These are phyloP conservation scores for Carex kokanica DNA, from an alignment of 176 grass and related monocot species.

Conservation along the genomic window DNA sequence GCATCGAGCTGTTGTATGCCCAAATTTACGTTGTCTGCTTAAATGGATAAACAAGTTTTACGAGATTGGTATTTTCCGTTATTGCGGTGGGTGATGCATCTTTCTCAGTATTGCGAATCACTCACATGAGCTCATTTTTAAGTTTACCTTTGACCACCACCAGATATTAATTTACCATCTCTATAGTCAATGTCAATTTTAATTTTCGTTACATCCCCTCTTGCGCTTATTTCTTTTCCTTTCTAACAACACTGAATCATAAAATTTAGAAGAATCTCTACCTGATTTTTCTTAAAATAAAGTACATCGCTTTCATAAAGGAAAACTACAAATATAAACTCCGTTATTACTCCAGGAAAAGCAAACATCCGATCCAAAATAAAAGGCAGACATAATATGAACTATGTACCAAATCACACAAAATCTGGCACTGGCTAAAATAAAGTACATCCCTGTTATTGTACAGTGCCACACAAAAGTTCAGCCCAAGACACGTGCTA, in stretches of 20 bases:
- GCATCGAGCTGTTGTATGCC: neutral
- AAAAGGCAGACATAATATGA: neutral
- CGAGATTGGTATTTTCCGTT: neutral
- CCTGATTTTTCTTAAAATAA: neutral
- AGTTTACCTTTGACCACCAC: too few relatives aligned
- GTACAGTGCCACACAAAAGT: neutral
- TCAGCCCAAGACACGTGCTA: neutral
- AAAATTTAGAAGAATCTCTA: neutral
- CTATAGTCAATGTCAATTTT: too few relatives aligned
- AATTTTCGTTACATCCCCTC: neutral
- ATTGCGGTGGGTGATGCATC: neutral
- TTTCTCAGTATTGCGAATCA: neutral
- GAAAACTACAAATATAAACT: neutral
- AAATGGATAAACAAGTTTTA: neutral
- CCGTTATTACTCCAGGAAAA: neutral
- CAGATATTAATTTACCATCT: too few relatives aligned
- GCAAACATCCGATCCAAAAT: neutral
- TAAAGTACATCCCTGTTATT: neutral
- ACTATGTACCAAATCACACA: neutral
- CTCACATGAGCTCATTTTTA: too few relatives aligned
- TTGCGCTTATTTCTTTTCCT: neutral
- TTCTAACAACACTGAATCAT: neutral
- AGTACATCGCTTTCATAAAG: neutral
- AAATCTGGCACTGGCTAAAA: conserved; percentile 13
- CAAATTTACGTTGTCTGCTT: neutral